These are phyloP conservation scores for Globisporangium iwayamae DNA, from an alignment of 352 stramenopile species.

Conservation along the genomic window DNA sequence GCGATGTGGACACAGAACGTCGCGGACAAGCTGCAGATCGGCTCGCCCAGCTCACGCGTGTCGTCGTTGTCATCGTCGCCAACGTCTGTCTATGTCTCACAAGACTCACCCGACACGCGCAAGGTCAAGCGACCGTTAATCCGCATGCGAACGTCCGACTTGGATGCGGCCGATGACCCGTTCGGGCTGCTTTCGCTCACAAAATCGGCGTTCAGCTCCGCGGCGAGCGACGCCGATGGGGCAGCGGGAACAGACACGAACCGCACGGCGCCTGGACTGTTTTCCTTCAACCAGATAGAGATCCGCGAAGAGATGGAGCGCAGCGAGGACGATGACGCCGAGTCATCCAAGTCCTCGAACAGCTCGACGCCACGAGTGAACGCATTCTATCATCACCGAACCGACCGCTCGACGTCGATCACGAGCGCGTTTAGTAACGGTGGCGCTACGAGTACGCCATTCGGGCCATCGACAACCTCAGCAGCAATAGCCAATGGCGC, in stretches of 20 bases:
- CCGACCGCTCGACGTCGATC: conserved; percentile 2
- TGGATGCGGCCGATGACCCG: conserved; percentile 45
- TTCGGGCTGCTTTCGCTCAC: conserved; percentile 46
- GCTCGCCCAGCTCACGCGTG: neutral
- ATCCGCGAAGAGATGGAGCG: conserved; percentile 24
- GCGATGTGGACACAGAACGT: conserved; percentile 11
- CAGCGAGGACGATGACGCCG: conserved; percentile 17
- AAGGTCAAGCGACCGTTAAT: conserved; percentile 26
- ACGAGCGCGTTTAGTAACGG: neutral
- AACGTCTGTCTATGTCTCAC: conserved; percentile 1
- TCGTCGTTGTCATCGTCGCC: neutral
- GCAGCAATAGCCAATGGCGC: conserved; percentile 5
- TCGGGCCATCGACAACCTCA: conserved; percentile 1
- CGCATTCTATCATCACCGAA: neutral
- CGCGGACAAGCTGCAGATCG: neutral
- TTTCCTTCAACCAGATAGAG: conserved; percentile 49
- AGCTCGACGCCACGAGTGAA: conserved; percentile 4
- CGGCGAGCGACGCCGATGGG: conserved; percentile 7
- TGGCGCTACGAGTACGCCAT: neutral
- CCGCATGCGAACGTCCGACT: conserved; percentile 34
- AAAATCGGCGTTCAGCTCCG: conserved; percentile 39
- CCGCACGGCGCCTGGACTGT: conserved; percentile 31
- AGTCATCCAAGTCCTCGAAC: conserved; percentile 15
- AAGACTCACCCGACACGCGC: conserved; percentile 22
- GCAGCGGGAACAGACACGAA: neutral